Evolutionary conservation across 108 stramenopile genomes (phyloP), one percentile per base, ranked within the genome.

Genomic region (Seminavis robusta): DNA sequence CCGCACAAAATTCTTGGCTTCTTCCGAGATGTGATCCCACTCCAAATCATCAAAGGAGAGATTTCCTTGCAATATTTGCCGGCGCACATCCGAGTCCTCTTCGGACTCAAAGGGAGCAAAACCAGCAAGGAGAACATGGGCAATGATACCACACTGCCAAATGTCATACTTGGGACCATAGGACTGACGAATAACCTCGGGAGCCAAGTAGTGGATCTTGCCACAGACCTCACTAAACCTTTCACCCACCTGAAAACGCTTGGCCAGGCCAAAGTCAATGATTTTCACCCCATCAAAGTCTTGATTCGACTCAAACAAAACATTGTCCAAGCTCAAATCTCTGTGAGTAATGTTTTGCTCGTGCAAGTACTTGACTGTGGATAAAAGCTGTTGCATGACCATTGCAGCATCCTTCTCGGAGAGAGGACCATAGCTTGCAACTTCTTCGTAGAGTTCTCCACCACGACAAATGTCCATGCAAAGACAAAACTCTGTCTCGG

Each of bases 91-190:
- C 2, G 43, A 21, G 4, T 59, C 45, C 38, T 49, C 42, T 26
- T 30, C 69, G 55, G 67, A 56, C 42, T 79, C 74, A 33, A 82
- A 68, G 10, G 92, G 92, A 34, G 90, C 97, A 51, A 89, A 89
- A 23, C 99, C 98, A 62, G 94, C 97, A 3, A 99, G 72, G 33
- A 99, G 59, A 50, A 98, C 96, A 74, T 97, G 98, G 33, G 87
- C 48, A 3, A 97, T 97, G 33, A 99, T 91, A 23, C 99, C 99
- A n/a, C 99, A 61, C 29, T 80, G 83, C 79, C 91, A 99, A 26
- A 99, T 79, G 63, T 99, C 99, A n/a, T 84, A 66, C 1, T 84
- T 78, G 1, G 93, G 80, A 42, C 80, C 89, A 57, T 84, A 85
- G 23, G 70, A 55, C 9, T 79, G 78, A 44, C 59, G 58, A 44